A percentile compares a stretch with the other conserved stretches of the same genome.
Evolutionary conservation across 305 asterid species (phyloP).

Genomic region (Fraxinus dipetala): DNA sequence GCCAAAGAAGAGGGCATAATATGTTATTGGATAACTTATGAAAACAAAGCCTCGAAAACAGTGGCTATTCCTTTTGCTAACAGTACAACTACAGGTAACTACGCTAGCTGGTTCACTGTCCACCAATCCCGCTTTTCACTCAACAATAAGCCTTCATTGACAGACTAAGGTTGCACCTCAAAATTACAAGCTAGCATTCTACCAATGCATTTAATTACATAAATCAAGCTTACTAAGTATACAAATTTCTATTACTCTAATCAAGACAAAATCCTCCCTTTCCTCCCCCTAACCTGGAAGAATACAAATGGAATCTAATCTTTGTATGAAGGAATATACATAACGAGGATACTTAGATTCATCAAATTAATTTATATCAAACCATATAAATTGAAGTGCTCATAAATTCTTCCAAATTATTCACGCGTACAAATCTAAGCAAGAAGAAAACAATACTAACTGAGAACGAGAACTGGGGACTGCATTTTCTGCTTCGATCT

Average conservation of each 20-base stretch:
- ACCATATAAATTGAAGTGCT: not conserved
- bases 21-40: not conserved
- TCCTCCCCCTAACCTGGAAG: not conserved
- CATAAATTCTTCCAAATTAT: not conserved
- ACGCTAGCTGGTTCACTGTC: not conserved
- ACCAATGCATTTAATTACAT: not conserved
- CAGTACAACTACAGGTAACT: not conserved
- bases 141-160: not conserved
- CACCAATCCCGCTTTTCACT: not conserved
- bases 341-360: not conserved
- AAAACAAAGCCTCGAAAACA: not conserved
- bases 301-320: not conserved
- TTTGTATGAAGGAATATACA: not conserved
- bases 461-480: constrained; percentile 15
- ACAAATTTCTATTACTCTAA: not conserved
- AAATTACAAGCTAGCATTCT: not conserved
- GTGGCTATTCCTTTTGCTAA: not conserved
- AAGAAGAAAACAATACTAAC: not conserved
- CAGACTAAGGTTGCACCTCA: not conserved
- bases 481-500: constrained; percentile 5
- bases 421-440: not conserved
- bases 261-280: not conserved
- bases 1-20: not conserved
- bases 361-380: not conserved
- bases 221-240: not conserved